Evolutionary conservation across 2,329 filamentous ascomycete genomes (phyloP), one percentile per base, ranked within the genome.

Genomic region (Chaetomium globosum): DNA sequence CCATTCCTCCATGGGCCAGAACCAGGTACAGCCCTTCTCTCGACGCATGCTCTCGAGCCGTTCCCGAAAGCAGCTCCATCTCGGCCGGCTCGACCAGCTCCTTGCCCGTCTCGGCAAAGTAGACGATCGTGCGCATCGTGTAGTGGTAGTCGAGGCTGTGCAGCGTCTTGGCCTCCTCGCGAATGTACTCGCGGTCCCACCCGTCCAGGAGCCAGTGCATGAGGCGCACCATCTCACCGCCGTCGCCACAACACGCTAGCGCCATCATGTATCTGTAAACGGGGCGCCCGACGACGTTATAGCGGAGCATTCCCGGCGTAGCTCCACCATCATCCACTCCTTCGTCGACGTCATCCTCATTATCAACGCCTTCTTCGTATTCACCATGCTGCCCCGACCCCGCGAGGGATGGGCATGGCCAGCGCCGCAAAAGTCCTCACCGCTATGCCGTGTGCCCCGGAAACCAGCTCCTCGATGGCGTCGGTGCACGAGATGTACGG

Each of bases 251-350:
- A 60, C 83, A 81, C 0, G 85, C 89, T 26, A 92, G 77, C 1
- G 85, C 81, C 55, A 87, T 82, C 73, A 92, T 81, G 72, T 90
- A 89, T 2, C 80, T 78, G 70, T 89, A 85, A 1, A 86, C 72
- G 46, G 81, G 75, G 23, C 76, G 75, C 7, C 83, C 81, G 10
- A 75, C 74, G 12, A 87, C 77, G 13, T 78, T 74, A 46, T 79
- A 75, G 8, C 81, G 75, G 1, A 83, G 74, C 8, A 65, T 63
- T 2, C 13, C 52, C 12, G n/a, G 46, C 13, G 54, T 36, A 10
- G 30, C 31, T 21, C 62, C 8, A 4, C 21, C 36, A 16, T 33
- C 36, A 19, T 26, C 52, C 16, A 9, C 51, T 26, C 3, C 43
- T 6, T 10, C 39, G 9, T 31, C 36, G 4, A 36, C 51, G 19